Evolutionary conservation across 2,329 filamentous ascomycete species (phyloP).

Genomic region (Fusarium burgessii): DNA sequence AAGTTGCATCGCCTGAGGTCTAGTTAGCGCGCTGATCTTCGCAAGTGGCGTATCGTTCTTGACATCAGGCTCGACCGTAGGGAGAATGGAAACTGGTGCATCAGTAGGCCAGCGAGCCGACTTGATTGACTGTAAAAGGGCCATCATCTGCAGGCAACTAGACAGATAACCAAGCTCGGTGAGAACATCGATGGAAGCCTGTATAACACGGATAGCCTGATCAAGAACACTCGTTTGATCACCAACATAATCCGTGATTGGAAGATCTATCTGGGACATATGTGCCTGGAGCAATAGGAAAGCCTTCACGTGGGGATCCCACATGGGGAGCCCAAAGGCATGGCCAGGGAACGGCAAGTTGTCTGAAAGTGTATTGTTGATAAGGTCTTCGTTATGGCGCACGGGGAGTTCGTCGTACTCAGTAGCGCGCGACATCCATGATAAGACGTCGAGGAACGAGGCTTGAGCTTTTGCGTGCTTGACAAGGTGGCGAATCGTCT

Average conservation of each 20-base stretch:
- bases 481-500: constrained; percentile 88
- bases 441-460: constrained; percentile 83
- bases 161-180: constrained; percentile 88
- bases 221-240: constrained; percentile 92
- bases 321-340: constrained; percentile 84
- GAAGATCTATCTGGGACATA: constrained; percentile 91
- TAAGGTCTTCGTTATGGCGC: constrained; percentile 96
- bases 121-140: constrained; percentile 91
- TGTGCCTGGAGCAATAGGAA: constrained; percentile 95
- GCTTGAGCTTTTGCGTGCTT: constrained; percentile 80
- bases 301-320: constrained; percentile 98
- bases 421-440: constrained; percentile 92
- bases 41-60: constrained; percentile 58
- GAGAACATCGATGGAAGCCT: constrained; percentile 93
- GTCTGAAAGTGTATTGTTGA: constrained; percentile 89
- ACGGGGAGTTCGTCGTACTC: constrained; percentile 99
- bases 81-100: constrained; percentile 81
- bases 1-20: constrained; percentile 56
- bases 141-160: constrained; percentile 84
- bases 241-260: constrained; percentile 96
- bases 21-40: constrained; percentile 55
- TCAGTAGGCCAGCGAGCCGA: constrained; percentile 91
- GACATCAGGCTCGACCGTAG: constrained; percentile 69
- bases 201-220: constrained; percentile 95
- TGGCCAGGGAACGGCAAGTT: constrained; percentile 76